These are phyloP conservation scores for Omphalotus olearius DNA, from an alignment of 1,284 basidiomycete genomes.

Conservation along the genomic window DNA sequence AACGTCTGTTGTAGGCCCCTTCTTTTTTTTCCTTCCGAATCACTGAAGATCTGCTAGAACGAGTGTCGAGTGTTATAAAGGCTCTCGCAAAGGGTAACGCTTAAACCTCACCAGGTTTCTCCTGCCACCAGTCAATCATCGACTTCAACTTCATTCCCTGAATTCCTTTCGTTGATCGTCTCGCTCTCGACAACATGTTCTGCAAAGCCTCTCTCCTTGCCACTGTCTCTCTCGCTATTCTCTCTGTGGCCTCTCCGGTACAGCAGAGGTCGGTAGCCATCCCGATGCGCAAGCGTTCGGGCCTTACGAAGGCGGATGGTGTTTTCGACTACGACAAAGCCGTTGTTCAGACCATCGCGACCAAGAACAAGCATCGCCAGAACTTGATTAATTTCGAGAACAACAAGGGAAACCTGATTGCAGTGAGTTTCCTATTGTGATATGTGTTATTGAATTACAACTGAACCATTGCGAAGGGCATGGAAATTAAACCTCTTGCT, in stretches of 20 bases:
- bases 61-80: too few relatives aligned
- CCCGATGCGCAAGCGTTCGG: constrained; percentile 14
- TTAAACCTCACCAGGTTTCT: too few relatives aligned
- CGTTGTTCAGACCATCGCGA: constrained; percentile 16
- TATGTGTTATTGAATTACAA: background rate
- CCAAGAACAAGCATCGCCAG: constrained; percentile 24
- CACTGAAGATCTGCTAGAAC: too few relatives aligned
- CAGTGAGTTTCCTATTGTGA: constrained; percentile 7
- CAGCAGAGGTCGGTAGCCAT: background rate
- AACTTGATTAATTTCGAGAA: constrained; percentile 23
- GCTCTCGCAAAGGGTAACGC: too few relatives aligned
- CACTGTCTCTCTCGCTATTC: constrained; percentile 3
- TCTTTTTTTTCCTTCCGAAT: too few relatives aligned
- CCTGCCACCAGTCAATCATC: too few relatives aligned
- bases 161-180: too few relatives aligned
- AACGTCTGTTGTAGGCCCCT: too few relatives aligned
- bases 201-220: constrained; percentile 5
- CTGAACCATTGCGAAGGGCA: constrained; percentile 14
- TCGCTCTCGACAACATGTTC: background rate
- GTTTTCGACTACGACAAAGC: constrained; percentile 24
- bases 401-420: constrained; percentile 19
- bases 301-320: constrained; percentile 18
- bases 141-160: too few relatives aligned
- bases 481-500: constrained; percentile 16
- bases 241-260: background rate